Conservation (phyloP, 257 asterid genomes). For the Cruciata laevipes region DNA sequence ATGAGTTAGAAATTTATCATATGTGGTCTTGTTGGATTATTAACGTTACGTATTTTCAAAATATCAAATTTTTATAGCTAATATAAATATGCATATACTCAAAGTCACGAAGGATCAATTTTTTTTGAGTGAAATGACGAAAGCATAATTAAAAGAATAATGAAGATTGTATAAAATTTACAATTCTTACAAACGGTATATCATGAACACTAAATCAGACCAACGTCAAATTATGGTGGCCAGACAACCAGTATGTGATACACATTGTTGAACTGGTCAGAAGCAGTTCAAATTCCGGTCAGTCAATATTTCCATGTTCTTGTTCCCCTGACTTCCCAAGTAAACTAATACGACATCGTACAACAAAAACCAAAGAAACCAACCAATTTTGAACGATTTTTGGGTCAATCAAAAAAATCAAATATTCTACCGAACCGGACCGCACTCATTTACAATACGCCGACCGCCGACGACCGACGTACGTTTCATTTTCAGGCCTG, state of each 20-base stretch:
- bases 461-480: background rate
- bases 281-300: background rate
- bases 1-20: too few species aligned
- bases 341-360: background rate
- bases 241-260: background rate
- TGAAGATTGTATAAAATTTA: too few species aligned
- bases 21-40: too few species aligned
- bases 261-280: background rate
- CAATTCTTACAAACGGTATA: too few species aligned
- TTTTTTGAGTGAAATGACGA: too few species aligned
- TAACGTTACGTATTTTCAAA: too few species aligned
- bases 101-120: too few species aligned
- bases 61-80: too few species aligned
- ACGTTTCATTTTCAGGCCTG: slow-evolving; percentile 2
- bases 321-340: background rate
- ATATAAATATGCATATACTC: too few species aligned
- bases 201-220: too few species aligned
- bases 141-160: too few species aligned
- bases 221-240: background rate
- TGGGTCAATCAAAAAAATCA: background rate
- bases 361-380: background rate
- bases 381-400: background rate
- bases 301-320: background rate
- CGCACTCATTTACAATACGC: background rate
- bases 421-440: background rate